Percentiles rank a stretch among this genome's conserved stretches.
Conservation (phyloP, 2,329 filamentous ascomycete genomes). For the Purpureocillium takamizusanense region DNA sequence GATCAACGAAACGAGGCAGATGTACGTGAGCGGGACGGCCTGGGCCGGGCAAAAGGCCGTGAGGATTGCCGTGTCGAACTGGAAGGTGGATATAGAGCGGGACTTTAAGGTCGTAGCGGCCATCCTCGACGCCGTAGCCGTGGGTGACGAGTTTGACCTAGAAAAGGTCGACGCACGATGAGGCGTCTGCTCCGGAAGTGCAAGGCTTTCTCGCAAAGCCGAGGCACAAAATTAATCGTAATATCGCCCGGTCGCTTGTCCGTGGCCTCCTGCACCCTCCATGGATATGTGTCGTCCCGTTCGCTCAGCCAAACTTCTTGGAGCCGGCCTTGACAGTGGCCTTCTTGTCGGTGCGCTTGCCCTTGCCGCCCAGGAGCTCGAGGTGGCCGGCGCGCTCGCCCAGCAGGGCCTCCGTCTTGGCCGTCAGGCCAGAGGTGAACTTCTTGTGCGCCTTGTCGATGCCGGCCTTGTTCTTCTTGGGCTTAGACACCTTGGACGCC, state of each 20-base stretch:
- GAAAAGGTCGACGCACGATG: conserved; percentile 1
- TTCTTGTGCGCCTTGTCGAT: conserved; percentile 47
- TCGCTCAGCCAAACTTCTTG: conserved; percentile 44
- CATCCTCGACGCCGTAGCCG: conserved; percentile 47
- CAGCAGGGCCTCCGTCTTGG: conserved; percentile 47
- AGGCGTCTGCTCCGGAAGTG: no score
- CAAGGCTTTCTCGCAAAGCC: no score
- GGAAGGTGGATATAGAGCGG: conserved; percentile 61
- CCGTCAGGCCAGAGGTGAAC: conserved; percentile 43
- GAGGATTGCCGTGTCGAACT: conserved; percentile 80
- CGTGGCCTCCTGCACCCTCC: no score
- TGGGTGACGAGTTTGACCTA: conserved; percentile 18
- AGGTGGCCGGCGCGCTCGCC: conserved; percentile 51
- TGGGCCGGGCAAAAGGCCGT: conserved; percentile 70
- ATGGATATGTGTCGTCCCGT: no score
- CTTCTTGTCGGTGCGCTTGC: conserved; percentile 37
- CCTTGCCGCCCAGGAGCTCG: conserved; percentile 49
- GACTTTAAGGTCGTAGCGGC: conserved; percentile 58
- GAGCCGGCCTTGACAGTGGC: conserved; percentile 37
- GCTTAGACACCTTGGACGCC: conserved; percentile 38
- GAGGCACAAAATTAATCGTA: neutral
- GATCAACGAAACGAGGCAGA: conserved; percentile 65
- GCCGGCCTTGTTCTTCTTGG: conserved; percentile 33
- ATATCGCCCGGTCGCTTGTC: no score
- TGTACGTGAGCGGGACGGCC: conserved; percentile 75